Percentiles rank a stretch among this genome's conserved stretches.
These are phyloP conservation scores for Calamus simplicifolius DNA, from an alignment of 176 grass and related monocot genomes.

Conservation along the genomic window DNA sequence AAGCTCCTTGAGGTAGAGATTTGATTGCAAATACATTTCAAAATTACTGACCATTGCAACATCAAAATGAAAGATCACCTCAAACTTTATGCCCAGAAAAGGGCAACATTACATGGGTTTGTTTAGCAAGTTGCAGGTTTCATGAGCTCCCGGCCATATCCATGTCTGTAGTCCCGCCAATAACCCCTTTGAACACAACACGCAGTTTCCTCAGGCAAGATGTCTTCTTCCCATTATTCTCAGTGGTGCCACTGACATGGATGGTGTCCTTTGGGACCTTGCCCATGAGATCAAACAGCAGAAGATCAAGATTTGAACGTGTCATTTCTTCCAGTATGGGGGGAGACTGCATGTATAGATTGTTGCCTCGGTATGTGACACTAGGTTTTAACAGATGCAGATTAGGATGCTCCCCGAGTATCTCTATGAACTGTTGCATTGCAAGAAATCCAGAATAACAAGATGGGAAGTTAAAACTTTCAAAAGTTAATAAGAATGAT, in stretches of 20 bases:
- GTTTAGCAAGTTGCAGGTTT: neutral
- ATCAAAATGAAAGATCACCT: no score
- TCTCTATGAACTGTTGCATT: conserved; percentile 68
- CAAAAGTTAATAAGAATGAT: conserved; percentile 3
- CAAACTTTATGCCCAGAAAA: no score
- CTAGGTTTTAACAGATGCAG: conserved; percentile 66
- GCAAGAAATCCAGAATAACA: neutral
- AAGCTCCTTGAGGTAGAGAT: no score
- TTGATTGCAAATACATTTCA: no score
- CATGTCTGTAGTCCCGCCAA: conserved; percentile 40
- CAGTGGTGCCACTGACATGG: conserved; percentile 48
- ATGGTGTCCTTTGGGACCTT: conserved; percentile 38
- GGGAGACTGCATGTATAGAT: conserved; percentile 89
- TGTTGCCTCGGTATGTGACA: conserved; percentile 61
- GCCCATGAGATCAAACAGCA: conserved; percentile 62
- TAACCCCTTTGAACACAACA: conserved; percentile 50
- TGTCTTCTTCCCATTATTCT: conserved; percentile 65
- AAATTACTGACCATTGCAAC: no score
- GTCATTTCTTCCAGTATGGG: conserved; percentile 86
- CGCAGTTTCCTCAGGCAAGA: conserved; percentile 71
- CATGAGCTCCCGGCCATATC: conserved; percentile 34
- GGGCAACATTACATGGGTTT: no score
- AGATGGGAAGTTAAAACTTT: neutral
- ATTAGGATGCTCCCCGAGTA: conserved; percentile 53
- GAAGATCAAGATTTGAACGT: conserved; percentile 41